Conservation (phyloP, 176 grass and related monocot genomes). For the Rhynchospora pubera region DNA sequence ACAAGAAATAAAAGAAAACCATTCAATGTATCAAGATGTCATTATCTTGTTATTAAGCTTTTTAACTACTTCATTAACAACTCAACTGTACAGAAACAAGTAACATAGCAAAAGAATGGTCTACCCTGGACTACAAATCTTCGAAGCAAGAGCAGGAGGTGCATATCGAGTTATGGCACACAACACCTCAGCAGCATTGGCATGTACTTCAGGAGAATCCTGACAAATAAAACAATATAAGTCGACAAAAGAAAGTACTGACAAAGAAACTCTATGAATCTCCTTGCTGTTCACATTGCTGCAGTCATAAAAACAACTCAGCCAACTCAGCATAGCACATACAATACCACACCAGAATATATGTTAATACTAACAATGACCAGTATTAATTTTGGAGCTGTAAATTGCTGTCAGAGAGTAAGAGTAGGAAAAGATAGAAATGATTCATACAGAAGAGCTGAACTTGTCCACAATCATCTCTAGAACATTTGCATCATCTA, state of each 20-base stretch:
- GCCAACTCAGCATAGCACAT: background rate
- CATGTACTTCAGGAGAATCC: constrained; percentile 95
- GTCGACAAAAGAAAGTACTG: background rate
- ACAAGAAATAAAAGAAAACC: background rate
- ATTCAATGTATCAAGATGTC: constrained; percentile 2
- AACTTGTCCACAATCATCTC: constrained; percentile 99
- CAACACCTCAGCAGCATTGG: constrained; percentile 86
- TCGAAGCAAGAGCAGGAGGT: constrained; percentile 74
- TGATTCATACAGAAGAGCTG: constrained; percentile 70
- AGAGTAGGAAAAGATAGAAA: background rate
- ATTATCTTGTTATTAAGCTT: background rate
- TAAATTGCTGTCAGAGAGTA: background rate
- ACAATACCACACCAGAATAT: background rate
- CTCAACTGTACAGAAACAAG: background rate
- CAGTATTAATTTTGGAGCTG: background rate
- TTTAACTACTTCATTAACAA: background rate
- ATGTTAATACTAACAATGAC: constrained; percentile 25
- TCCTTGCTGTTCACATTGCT: background rate
- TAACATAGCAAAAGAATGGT: background rate
- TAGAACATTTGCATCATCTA: constrained; percentile 86
- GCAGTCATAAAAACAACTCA: background rate
- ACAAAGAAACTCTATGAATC: background rate
- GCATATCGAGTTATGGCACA: constrained; percentile 91
- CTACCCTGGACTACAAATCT: constrained; percentile 82
- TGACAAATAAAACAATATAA: constrained; percentile 29